These are phyloP conservation scores for Erythrophleum ivorense DNA, from an alignment of 331 rosid species.

Conservation along the genomic window DNA sequence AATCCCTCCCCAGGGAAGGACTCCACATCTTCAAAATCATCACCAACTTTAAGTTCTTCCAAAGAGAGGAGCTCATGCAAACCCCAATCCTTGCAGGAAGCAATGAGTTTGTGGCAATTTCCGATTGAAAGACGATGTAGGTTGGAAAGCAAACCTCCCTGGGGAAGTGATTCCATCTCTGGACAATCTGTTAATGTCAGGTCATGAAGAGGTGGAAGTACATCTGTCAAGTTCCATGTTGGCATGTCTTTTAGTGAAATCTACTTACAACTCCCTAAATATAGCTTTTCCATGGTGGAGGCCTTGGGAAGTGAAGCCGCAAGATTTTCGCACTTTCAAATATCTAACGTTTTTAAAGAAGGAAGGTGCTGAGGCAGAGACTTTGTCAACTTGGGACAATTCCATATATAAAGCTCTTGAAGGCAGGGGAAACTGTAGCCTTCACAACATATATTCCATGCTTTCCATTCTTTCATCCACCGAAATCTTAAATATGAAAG, in stretches of 20 bases:
- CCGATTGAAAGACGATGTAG: not conserved
- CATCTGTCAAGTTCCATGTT: not conserved
- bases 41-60: not conserved
- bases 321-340: not conserved
- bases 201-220: not conserved
- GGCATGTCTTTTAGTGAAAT: not conserved
- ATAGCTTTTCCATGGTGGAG: not conserved
- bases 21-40: constrained; percentile 12
- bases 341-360: constrained; percentile 7
- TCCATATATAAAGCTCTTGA: not conserved
- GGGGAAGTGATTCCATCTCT: constrained; percentile 23
- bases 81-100: constrained; percentile 33
- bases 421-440: not conserved
- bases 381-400: constrained; percentile 30
- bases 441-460: constrained; percentile 8
- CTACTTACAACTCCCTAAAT: not conserved
- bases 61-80: constrained; percentile 30
- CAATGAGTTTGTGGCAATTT: constrained; percentile 29
- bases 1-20: constrained; percentile 40
- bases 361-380: constrained; percentile 37
- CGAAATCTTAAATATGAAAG: not conserved
- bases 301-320: constrained; percentile 11
- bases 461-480: constrained; percentile 12
- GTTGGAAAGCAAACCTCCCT: constrained; percentile 33
- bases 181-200: rapidly evolving